These are phyloP conservation scores for Candida maris DNA, from an alignment of 805 yeast genomes.

Conservation along the genomic window DNA sequence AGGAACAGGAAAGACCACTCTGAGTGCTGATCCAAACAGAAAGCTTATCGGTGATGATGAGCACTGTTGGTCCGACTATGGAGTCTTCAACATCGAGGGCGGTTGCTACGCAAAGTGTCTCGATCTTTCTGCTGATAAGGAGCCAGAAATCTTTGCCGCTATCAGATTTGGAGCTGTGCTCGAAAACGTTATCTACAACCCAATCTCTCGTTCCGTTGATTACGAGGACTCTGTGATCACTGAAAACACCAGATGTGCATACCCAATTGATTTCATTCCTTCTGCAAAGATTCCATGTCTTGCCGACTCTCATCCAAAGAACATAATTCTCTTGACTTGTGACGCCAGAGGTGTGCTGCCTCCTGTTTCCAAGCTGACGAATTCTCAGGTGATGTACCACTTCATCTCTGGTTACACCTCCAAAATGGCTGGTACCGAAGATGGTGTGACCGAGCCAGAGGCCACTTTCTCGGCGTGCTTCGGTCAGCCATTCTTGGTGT, in stretches of 20 bases:
- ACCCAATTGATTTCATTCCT: slow-evolving; percentile 95
- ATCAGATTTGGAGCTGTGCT: slow-evolving; percentile 91
- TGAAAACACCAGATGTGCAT: slow-evolving; percentile 97
- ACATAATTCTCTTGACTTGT: slow-evolving; percentile 89
- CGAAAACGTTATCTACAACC: slow-evolving; percentile 89
- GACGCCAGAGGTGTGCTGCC: slow-evolving; percentile 98
- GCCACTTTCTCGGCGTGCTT: slow-evolving; percentile 98
- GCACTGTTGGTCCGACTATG: slow-evolving; percentile 98
- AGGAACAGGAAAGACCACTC: slow-evolving; percentile 97
- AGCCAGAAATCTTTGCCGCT: slow-evolving; percentile 96
- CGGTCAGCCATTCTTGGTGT: slow-evolving; percentile 97
- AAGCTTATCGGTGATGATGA: slow-evolving; percentile 96
- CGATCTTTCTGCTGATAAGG: slow-evolving; percentile 84
- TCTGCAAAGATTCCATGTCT: slow-evolving; percentile 94
- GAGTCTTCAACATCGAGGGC: slow-evolving; percentile 99
- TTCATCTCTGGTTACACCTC: slow-evolving; percentile 98
- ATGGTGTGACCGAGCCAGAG: slow-evolving; percentile 97
- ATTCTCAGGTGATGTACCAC: slow-evolving; percentile 98
- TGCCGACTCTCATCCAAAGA: slow-evolving; percentile 86
- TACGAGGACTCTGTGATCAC: slow-evolving; percentile 79
- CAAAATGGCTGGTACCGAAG: slow-evolving; percentile 99
- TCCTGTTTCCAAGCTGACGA: slow-evolving; percentile 89
- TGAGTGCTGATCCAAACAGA: slow-evolving; percentile 94
- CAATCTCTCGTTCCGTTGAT: slow-evolving; percentile 75
- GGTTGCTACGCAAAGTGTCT: slow-evolving; percentile 99